A percentile compares a stretch with the other conserved stretches of the same genome.
phyloP scores from a whole-genome alignment of 1,139 yeast species.

The Pichia sp. region DNA sequence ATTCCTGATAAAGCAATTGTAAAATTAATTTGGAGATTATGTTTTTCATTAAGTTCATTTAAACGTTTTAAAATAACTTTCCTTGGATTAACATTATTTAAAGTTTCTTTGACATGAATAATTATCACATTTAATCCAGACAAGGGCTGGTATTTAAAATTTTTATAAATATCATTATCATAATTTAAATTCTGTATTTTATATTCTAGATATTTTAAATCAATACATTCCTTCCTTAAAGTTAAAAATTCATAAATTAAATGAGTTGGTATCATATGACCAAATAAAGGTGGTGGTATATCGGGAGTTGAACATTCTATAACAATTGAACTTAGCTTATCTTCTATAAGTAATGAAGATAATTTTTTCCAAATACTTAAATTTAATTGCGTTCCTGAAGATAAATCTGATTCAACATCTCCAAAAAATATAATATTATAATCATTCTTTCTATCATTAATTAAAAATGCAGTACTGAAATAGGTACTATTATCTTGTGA shows the following conservation, averaged over 20 bases:
- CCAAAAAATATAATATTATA: constrained; percentile 61
- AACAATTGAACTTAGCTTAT: constrained; percentile 46
- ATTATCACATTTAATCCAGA: constrained; percentile 50
- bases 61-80: constrained; percentile 42
- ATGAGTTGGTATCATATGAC: constrained; percentile 69
- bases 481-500: constrained; percentile 19
- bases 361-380: constrained; percentile 50
- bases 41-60: constrained; percentile 34
- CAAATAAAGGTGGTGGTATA: constrained; percentile 51
- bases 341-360: constrained; percentile 39
- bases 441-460: constrained; percentile 21
- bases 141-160: constrained; percentile 31
- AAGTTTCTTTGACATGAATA: constrained; percentile 65
- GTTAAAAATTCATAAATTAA: constrained; percentile 50
- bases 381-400: constrained; percentile 41
- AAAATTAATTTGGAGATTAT: constrained; percentile 38
- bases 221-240: constrained; percentile 30
- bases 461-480: constrained; percentile 32
- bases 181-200: constrained; percentile 16
- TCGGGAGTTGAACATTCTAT: constrained; percentile 71
- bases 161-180: constrained; percentile 12
- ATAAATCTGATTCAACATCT: constrained; percentile 66
- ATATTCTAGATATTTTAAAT: constrained; percentile 11
- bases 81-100: constrained; percentile 45
- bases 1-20: constrained; percentile 53